These are phyloP conservation scores for Lyophyllum decastes DNA, from an alignment of 768 basidiomycete genomes.

Conservation along the genomic window DNA sequence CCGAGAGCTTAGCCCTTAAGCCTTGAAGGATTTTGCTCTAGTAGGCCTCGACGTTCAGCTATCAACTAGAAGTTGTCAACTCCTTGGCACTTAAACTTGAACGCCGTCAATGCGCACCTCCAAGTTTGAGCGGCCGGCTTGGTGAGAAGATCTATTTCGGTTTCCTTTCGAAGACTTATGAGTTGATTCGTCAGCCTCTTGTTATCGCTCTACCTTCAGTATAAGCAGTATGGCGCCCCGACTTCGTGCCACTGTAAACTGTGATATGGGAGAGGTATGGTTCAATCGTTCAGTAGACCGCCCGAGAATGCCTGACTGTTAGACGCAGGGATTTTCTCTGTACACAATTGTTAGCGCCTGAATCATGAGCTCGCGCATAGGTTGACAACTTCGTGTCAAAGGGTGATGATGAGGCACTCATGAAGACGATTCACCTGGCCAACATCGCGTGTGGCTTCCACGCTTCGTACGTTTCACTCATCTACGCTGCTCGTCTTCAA, in stretches of 20 bases:
- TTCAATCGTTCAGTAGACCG: background rate
- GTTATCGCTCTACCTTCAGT: too few relatives aligned
- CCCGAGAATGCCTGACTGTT: background rate
- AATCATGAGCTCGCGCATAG: background rate
- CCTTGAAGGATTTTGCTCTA: too few relatives aligned
- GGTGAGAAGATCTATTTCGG: too few relatives aligned
- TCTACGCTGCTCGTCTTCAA: background rate
- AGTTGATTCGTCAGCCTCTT: too few relatives aligned
- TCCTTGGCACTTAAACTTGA: too few relatives aligned
- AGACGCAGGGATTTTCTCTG: slow-evolving; percentile 48
- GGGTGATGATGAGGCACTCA: slow-evolving; percentile 54
- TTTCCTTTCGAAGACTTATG: too few relatives aligned
- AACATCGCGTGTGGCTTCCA: slow-evolving; percentile 74
- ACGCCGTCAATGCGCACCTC: too few relatives aligned
- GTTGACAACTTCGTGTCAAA: slow-evolving; percentile 14
- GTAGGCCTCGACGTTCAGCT: too few relatives aligned
- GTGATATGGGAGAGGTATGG: slow-evolving; percentile 58
- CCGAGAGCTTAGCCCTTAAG: too few relatives aligned
- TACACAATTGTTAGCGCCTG: slow-evolving; percentile 40
- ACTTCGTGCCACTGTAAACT: slow-evolving; percentile 49
- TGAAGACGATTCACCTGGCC: slow-evolving; percentile 58
- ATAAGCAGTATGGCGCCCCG: background rate
- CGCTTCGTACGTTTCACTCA: slow-evolving; percentile 44
- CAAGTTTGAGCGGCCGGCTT: too few relatives aligned
- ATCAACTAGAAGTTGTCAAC: too few relatives aligned